Evolutionary conservation across 306 rosid species (phyloP).

Genomic region (Cucumis cinereus): DNA sequence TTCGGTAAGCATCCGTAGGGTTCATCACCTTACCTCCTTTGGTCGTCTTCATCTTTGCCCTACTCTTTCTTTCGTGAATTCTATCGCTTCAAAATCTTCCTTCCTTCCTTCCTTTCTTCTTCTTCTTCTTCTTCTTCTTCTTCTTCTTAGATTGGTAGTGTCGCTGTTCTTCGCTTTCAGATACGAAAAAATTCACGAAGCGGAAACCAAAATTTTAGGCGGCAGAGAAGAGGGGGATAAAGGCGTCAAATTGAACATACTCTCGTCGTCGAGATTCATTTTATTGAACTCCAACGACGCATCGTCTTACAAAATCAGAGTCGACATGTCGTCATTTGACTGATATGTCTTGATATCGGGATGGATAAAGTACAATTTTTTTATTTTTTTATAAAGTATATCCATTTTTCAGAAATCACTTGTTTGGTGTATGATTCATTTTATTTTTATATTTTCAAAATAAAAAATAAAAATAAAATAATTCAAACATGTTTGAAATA

Average conservation of each 20-base stretch:
- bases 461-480: too few relatives aligned
- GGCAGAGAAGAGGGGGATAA: background rate
- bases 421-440: too few relatives aligned
- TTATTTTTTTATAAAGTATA: too few relatives aligned
- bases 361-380: too few relatives aligned
- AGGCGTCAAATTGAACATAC: background rate
- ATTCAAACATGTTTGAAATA: too few relatives aligned
- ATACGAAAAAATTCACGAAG: background rate
- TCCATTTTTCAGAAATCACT: too few relatives aligned
- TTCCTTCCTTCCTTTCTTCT: background rate
- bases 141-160: background rate
- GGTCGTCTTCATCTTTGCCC: constrained; percentile 66
- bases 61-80: background rate
- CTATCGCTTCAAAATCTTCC: background rate
- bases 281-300: background rate
- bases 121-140: background rate
- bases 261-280: background rate
- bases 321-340: background rate
- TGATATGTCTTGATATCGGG: background rate
- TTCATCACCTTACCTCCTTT: constrained; percentile 96
- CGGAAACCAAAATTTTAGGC: background rate
- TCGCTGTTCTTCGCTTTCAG: background rate
- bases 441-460: too few relatives aligned
- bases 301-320: background rate
- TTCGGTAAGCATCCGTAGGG: constrained; percentile 78